Evolutionary conservation across 2,329 filamentous ascomycete genomes (phyloP).

Genomic region (Talaromyces funiculosus): DNA sequence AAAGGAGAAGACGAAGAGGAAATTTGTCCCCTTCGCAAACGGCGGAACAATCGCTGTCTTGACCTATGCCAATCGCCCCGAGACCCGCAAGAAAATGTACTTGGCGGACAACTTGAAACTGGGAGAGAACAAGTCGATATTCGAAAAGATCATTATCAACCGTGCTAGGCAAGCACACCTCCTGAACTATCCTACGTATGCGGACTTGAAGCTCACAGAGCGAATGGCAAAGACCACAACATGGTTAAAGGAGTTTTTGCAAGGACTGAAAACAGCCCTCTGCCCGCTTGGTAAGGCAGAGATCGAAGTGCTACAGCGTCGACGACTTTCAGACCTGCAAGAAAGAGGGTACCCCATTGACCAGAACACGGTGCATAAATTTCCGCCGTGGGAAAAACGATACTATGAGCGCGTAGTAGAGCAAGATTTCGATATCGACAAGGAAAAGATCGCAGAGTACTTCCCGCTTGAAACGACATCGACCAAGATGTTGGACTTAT

Average conservation of each 20-base stretch:
- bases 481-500: conserved; percentile 68
- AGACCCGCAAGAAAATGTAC: neutral
- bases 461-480: conserved; percentile 66
- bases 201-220: conserved; percentile 56
- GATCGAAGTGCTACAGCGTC: neutral
- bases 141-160: conserved; percentile 67
- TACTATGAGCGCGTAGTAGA: neutral
- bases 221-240: conserved; percentile 67
- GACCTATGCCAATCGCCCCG: neutral
- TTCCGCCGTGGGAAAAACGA: neutral
- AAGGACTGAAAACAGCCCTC: neutral
- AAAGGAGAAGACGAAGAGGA: neutral
- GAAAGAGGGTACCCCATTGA: neutral
- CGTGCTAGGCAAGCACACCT: conserved; percentile 73
- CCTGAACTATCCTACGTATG: conserved; percentile 71
- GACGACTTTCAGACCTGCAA: neutral
- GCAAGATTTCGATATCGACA: neutral
- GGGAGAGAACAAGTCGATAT: conserved; percentile 61
- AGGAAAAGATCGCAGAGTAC: conserved; percentile 39
- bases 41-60: neutral
- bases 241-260: neutral
- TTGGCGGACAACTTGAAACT: neutral
- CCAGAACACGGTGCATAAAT: neutral
- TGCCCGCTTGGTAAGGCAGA: neutral
- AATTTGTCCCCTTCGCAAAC: neutral